These are phyloP conservation scores for Apostasia ramifera DNA, from an alignment of 106 monocot genomes.

Conservation along the genomic window DNA sequence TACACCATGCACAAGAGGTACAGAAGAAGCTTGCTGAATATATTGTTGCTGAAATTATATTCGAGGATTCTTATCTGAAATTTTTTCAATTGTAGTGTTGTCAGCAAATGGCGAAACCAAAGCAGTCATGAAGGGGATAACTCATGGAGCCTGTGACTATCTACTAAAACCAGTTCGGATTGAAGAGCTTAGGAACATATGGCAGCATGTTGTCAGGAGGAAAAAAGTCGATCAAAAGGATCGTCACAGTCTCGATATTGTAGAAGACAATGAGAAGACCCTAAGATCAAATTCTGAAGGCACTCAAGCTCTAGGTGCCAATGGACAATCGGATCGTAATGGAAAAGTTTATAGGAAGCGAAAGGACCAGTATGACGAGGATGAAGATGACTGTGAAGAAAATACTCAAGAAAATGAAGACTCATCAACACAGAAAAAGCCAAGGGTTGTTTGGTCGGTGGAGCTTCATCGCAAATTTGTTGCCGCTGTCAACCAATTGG, in stretches of 20 bases:
- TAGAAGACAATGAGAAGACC: conserved; percentile 19
- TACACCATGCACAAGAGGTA: too few species aligned
- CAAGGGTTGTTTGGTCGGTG: conserved; percentile 15
- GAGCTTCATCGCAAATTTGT: conserved; percentile 22
- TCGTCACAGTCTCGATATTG: conserved; percentile 11
- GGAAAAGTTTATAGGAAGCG: conserved; percentile 16
- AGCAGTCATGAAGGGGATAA: conserved; percentile 66
- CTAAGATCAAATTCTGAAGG: conserved; percentile 16
- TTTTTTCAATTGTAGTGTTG: conserved; percentile 36
- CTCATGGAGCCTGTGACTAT: conserved; percentile 68
- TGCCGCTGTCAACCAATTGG: conserved; percentile 13
- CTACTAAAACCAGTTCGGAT: conserved; percentile 59
- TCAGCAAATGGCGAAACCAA: conserved; percentile 59
- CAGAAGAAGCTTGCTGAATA: too few species aligned
- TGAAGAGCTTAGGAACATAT: conserved; percentile 65
- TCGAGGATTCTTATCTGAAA: too few species aligned
- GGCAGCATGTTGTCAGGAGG: conserved; percentile 62
- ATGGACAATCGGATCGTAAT: conserved; percentile 8
- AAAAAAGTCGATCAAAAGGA: conserved; percentile 33
- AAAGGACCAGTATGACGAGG: conserved; percentile 30
- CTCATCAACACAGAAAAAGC: conserved; percentile 7
- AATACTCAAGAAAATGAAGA: conserved; percentile 19
- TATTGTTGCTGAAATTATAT: too few species aligned
- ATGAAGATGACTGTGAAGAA: conserved; percentile 31
- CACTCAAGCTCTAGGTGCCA: background rate